These are phyloP conservation scores for Trametes gibbosa DNA, from an alignment of 768 basidiomycete species.

Conservation along the genomic window DNA sequence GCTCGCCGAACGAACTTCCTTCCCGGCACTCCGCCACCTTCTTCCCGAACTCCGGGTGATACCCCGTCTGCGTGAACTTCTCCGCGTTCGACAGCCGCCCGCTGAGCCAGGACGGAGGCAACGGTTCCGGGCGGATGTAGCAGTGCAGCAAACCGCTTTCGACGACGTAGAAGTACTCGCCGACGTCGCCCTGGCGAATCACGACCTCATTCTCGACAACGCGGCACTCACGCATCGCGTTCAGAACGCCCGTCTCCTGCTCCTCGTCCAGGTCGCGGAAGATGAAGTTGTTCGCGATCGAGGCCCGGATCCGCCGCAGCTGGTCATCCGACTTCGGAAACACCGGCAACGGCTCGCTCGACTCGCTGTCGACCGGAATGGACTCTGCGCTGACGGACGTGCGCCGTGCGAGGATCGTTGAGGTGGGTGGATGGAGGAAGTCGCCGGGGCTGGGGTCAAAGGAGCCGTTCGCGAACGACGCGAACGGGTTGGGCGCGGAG, in stretches of 20 bases:
- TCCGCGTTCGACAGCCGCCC: conserved; percentile 43
- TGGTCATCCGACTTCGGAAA: conserved; percentile 82
- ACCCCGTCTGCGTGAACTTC: conserved; percentile 60
- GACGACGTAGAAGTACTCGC: conserved; percentile 97
- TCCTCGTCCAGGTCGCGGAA: conserved; percentile 97
- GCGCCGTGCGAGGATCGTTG: conserved; percentile 84
- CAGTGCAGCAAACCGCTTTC: conserved; percentile 85
- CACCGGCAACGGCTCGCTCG: conserved; percentile 67
- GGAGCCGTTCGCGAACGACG: conserved; percentile 32
- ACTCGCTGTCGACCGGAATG: conserved; percentile 73
- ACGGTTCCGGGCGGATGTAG: conserved; percentile 69
- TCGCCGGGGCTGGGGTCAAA: conserved; percentile 45
- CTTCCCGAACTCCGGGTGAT: conserved; percentile 70
- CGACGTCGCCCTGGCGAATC: conserved; percentile 94
- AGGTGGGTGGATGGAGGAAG: conserved; percentile 68
- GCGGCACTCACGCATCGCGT: conserved; percentile 89
- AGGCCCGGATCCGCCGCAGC: conserved; percentile 79
- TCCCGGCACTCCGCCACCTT: conserved; percentile 84
- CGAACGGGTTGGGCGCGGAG: conserved; percentile 39
- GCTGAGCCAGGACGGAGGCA: conserved; percentile 57
- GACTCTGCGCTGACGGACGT: conserved; percentile 97
- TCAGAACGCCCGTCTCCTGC: conserved; percentile 88
- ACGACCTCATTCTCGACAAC: conserved; percentile 79
- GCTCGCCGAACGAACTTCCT: conserved; percentile 89
- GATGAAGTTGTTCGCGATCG: conserved; percentile 87